These are phyloP conservation scores for Pythium brachiatum DNA, from an alignment of 352 stramenopile species.

Conservation along the genomic window DNA sequence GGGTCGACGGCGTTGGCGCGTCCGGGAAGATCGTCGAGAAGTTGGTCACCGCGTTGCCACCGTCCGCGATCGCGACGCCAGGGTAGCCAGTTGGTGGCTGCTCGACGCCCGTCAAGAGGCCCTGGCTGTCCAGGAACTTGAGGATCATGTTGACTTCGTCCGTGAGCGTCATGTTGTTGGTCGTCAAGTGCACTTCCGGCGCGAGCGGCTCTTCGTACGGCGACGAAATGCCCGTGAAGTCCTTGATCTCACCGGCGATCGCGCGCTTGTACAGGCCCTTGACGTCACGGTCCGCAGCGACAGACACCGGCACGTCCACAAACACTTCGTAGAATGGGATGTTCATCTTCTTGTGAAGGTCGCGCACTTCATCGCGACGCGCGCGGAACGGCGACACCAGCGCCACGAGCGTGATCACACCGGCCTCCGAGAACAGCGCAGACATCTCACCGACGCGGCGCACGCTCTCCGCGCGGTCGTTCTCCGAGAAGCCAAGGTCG, in stretches of 20 bases:
- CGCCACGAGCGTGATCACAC: conserved; percentile 97
- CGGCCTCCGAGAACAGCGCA: conserved; percentile 95
- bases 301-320: conserved; percentile 96
- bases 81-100: conserved; percentile 57
- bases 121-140: conserved; percentile 53
- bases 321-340: conserved; percentile 99
- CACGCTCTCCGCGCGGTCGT: conserved; percentile 95
- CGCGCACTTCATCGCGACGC: conserved; percentile 92
- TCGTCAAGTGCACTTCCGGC: conserved; percentile 95
- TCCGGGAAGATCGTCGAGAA: conserved; percentile 65
- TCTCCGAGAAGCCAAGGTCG: conserved; percentile 95
- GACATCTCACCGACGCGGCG: conserved; percentile 96
- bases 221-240: conserved; percentile 98
- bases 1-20: conserved; percentile 19
- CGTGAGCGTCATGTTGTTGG: conserved; percentile 94
- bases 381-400: conserved; percentile 96
- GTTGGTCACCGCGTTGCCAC: conserved; percentile 63
- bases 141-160: conserved; percentile 69
- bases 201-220: conserved; percentile 95
- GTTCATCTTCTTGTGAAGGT: conserved; percentile 89
- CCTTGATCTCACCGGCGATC: conserved; percentile 95
- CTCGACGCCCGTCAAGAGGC: conserved; percentile 61
- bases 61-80: conserved; percentile 86
- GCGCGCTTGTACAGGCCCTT: conserved; percentile 96
- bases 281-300: conserved; percentile 95